Evolutionary conservation across 495 filamentous ascomycete species (phyloP), one percentile per base, ranked within the genome.

Genomic region (Ramalina intermedia): DNA sequence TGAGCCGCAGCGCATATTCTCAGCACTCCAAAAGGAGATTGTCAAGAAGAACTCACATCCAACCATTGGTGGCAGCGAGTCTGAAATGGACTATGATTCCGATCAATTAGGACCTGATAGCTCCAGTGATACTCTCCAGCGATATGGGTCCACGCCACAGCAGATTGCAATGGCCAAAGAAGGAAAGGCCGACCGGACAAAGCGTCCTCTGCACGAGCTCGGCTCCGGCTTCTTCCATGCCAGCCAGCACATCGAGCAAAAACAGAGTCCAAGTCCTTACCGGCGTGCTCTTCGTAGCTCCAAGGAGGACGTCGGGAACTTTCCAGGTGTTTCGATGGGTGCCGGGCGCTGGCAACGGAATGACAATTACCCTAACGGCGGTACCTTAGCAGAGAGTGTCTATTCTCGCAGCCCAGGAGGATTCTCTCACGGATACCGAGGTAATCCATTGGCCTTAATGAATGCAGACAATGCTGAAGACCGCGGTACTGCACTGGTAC

Each of bases 1-100:
- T 16, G 51, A 57, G 6, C 55, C 65, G 14, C 73, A 81, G 21
- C 74, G 81, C 26, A 66, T 89, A 29, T 88, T 84, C 55, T 80
- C 80, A 3, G 85, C 84, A 0, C 65, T 89, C 52, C 80, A 87
- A 72, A 80, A 76, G 53, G 75, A 77, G 24, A 72, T 85, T 41
- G 67, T 71, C 16, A 56, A 61, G n/a, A 56, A 58, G 24, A 43
- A 52, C 17, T 56, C 52, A 35, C 58, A 58, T 44, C 48, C 63
- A 50, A 47, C 52, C 20, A 39, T 55, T 2, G 27, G 59, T 42
- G 57, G 61, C 37, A 23, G 56, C 3, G 61, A 69, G 18, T 59
- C 65, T 50, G 63, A 66, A 16, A 54, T 65, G 2, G 29, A 60
- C 6, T 43, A 59, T 37, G 63, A 64, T 20, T 59, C 56, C 29